A percentile compares a stretch with the other conserved stretches of the same genome.
phyloP scores from a whole-genome alignment of 2,329 filamentous ascomycete species.

The Sordariomycetes sp. region DNA sequence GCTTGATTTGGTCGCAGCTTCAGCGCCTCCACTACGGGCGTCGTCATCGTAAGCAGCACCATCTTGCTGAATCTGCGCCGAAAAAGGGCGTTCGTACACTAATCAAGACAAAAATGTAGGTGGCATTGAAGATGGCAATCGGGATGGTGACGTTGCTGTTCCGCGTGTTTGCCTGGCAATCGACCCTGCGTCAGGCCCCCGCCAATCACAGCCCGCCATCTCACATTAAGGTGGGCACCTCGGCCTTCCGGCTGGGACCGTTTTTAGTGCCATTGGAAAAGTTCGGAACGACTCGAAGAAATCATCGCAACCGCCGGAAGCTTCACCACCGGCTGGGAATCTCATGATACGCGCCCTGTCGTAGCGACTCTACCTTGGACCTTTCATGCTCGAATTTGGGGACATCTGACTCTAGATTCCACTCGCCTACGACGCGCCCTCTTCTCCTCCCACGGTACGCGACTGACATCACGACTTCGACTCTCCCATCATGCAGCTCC shows the following conservation, averaged over 20 bases:
- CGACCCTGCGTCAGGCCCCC: neutral
- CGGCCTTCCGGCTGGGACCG: neutral
- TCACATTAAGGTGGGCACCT: neutral
- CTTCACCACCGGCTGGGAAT: too few species aligned
- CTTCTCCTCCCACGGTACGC: neutral
- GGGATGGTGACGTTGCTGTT: neutral
- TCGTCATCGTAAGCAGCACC: constrained; percentile 72
- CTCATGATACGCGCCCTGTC: too few species aligned
- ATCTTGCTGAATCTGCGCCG: constrained; percentile 30
- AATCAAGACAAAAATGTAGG: neutral
- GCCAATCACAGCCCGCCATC: neutral
- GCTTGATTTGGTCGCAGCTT: constrained; percentile 15
- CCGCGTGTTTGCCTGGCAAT: too few species aligned
- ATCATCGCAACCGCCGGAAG: too few species aligned
- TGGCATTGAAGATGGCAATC: neutral
- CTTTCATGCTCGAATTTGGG: too few species aligned
- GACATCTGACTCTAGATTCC: too few species aligned
- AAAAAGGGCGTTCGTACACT: too few species aligned
- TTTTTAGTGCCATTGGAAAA: constrained; percentile 1
- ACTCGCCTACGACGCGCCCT: too few species aligned
- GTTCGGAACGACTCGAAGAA: neutral
- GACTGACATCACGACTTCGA: neutral
- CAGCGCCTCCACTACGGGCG: constrained; percentile 56
- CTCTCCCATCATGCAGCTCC: constrained; percentile 40
- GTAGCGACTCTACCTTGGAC: neutral